Evolutionary conservation across 2,329 filamentous ascomycete species (phyloP).

Genomic region (Esteya vermicola): DNA sequence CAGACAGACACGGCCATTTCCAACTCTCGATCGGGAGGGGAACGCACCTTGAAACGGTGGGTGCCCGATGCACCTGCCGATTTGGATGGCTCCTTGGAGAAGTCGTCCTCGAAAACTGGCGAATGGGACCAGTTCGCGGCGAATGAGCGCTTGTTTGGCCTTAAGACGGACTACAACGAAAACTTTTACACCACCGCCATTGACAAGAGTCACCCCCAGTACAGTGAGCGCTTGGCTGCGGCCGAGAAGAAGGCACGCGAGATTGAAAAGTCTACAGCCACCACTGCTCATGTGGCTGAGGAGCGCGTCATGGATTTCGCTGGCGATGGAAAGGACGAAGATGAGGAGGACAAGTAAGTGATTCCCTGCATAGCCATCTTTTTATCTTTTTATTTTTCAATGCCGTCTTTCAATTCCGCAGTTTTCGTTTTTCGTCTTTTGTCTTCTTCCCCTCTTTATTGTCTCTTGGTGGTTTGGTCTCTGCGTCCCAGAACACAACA

Average conservation of each 20-base stretch:
- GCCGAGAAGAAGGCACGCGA: slow-evolving; percentile 79
- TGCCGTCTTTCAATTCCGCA: too few species aligned
- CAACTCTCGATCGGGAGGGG: slow-evolving; percentile 50
- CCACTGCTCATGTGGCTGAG: slow-evolving; percentile 76
- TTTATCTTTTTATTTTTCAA: too few species aligned
- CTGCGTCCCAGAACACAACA: too few species aligned
- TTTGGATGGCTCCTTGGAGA: slow-evolving; percentile 59
- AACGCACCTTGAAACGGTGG: slow-evolving; percentile 73
- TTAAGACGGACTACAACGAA: slow-evolving; percentile 85
- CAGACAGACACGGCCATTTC: slow-evolving; percentile 84
- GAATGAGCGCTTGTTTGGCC: slow-evolving; percentile 76
- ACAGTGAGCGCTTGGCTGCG: slow-evolving; percentile 60
- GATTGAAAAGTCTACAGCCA: slow-evolving; percentile 63
- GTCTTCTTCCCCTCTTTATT: too few species aligned
- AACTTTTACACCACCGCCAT: slow-evolving; percentile 89
- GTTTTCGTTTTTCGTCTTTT: too few species aligned
- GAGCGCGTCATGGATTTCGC: slow-evolving; percentile 63
- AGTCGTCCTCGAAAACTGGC: slow-evolving; percentile 23
- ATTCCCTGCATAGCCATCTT: background rate
- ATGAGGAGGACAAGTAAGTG: slow-evolving; percentile 83
- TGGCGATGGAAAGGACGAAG: slow-evolving; percentile 49
- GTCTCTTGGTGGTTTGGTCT: too few species aligned
- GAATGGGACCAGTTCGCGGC: slow-evolving; percentile 89
- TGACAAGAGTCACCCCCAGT: slow-evolving; percentile 69
- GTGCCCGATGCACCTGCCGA: slow-evolving; percentile 51